Conservation (phyloP, 2,329 filamentous ascomycete species). For the Alternaria tenuissima region DNA sequence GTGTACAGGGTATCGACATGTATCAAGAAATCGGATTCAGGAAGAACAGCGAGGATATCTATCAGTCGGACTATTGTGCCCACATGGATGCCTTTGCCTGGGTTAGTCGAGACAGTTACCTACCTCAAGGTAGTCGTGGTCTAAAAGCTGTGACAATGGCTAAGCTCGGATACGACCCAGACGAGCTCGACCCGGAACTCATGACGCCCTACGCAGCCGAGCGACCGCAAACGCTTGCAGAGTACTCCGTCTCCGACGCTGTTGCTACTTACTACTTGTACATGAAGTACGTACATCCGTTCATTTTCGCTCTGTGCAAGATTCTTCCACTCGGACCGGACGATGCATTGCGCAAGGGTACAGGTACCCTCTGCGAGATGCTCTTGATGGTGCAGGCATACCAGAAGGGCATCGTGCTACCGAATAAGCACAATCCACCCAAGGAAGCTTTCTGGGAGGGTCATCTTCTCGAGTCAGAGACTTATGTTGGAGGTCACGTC, state of each 20-base stretch:
- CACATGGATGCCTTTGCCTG: conserved; percentile 99
- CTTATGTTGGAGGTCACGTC: conserved; percentile 97
- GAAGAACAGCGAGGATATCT: conserved; percentile 95
- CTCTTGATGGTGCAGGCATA: conserved; percentile 98
- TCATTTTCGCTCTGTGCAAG: conserved; percentile 98
- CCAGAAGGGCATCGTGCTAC: conserved; percentile 86
- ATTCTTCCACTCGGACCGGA: conserved; percentile 94
- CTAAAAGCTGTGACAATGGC: conserved; percentile 97
- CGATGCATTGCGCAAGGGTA: conserved; percentile 92
- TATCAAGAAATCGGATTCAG: conserved; percentile 97
- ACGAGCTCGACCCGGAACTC: conserved; percentile 94
- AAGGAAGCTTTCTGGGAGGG: conserved; percentile 97
- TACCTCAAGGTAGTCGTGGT: conserved; percentile 96
- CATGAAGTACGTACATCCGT: conserved; percentile 99
- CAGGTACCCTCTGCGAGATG: conserved; percentile 99
- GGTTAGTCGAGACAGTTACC: conserved; percentile 98
- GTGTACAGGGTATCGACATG: conserved; percentile 97
- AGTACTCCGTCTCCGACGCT: conserved; percentile 98
- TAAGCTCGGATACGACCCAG: conserved; percentile 97
- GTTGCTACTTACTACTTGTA: conserved; percentile 99
- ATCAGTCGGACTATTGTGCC: conserved; percentile 93
- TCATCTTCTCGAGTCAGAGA: conserved; percentile 94
- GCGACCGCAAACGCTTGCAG: conserved; percentile 89
- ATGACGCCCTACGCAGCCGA: conserved; percentile 93
- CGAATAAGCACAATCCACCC: conserved; percentile 93